Conservation (phyloP, 75 land plant species). For the Sequoiadendron giganteum region DNA sequence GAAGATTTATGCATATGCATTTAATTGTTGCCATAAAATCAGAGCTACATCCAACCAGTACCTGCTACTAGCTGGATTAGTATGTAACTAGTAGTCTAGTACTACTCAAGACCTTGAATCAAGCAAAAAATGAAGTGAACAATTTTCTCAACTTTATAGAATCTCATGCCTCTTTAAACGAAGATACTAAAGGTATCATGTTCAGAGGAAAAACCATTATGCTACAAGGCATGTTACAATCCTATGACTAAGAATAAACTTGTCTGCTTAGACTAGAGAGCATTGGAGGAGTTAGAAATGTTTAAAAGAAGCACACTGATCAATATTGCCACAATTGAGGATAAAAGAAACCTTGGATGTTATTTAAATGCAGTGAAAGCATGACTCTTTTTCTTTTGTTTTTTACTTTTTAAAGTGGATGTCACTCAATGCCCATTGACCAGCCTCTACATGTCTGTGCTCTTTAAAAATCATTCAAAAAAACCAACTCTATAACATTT, state of each 20-base stretch:
- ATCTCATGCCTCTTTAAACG: not conserved
- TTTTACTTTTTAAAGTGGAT: not conserved
- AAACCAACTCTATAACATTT: not conserved
- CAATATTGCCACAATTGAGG: not conserved
- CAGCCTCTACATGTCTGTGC: not conserved
- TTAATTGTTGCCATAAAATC: not conserved
- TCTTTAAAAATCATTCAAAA: not conserved
- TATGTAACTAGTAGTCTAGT: not conserved
- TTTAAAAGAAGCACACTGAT: not conserved
- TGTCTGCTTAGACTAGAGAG: not conserved
- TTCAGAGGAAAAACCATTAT: not conserved
- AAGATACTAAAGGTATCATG: not conserved
- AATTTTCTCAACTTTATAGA: not conserved
- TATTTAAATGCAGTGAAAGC: not conserved
- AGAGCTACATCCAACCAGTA: not conserved
- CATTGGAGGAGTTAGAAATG: not conserved
- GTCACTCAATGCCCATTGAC: not conserved
- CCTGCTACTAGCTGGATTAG: not conserved
- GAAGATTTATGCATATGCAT: not conserved
- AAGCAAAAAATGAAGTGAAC: not conserved
- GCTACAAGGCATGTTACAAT: conserved; percentile 4
- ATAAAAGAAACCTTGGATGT: not conserved
- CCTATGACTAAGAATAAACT: not conserved
- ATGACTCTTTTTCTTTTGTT: no score
- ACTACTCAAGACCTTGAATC: not conserved